A percentile compares a stretch with the other conserved stretches of the same genome.
phyloP scores from a whole-genome alignment of 805 yeast species.

The Barnettozyma californica region DNA sequence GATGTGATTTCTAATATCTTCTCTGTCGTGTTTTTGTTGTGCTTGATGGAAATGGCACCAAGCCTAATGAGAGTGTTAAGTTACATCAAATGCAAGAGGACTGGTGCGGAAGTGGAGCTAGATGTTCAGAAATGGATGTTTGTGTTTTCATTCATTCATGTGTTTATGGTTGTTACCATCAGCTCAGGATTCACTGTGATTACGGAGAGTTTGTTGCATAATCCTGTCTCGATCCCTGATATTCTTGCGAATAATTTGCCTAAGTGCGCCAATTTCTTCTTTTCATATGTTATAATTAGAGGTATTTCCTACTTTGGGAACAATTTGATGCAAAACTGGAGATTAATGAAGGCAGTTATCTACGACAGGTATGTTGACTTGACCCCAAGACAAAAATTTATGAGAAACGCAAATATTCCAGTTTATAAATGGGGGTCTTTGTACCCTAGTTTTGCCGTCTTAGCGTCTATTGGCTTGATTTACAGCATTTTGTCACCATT shows the following conservation, averaged over 20 bases:
- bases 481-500: slow-evolving; percentile 79
- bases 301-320: slow-evolving; percentile 75
- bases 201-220: slow-evolving; percentile 53
- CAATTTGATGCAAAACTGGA: slow-evolving; percentile 55
- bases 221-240: slow-evolving; percentile 68
- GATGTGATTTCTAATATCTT: slow-evolving; percentile 55
- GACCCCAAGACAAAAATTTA: slow-evolving; percentile 58
- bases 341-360: slow-evolving; percentile 38
- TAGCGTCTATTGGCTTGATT: slow-evolving; percentile 73
- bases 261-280: slow-evolving; percentile 80
- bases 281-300: slow-evolving; percentile 67
- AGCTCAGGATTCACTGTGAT: slow-evolving; percentile 72
- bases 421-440: slow-evolving; percentile 70
- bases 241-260: slow-evolving; percentile 76
- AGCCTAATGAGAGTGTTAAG: slow-evolving; percentile 50
- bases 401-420: slow-evolving; percentile 39
- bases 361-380: slow-evolving; percentile 34
- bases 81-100: slow-evolving; percentile 49
- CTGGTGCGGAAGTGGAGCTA: slow-evolving; percentile 60
- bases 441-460: slow-evolving; percentile 71
- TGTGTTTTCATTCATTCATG: slow-evolving; percentile 72
- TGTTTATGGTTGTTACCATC: slow-evolving; percentile 78
- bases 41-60: slow-evolving; percentile 60
- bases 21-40: slow-evolving; percentile 62
- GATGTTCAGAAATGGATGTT: slow-evolving; percentile 77